Conservation (phyloP, 2,329 filamentous ascomycete genomes). For the Beauveria brongniartii region DNA sequence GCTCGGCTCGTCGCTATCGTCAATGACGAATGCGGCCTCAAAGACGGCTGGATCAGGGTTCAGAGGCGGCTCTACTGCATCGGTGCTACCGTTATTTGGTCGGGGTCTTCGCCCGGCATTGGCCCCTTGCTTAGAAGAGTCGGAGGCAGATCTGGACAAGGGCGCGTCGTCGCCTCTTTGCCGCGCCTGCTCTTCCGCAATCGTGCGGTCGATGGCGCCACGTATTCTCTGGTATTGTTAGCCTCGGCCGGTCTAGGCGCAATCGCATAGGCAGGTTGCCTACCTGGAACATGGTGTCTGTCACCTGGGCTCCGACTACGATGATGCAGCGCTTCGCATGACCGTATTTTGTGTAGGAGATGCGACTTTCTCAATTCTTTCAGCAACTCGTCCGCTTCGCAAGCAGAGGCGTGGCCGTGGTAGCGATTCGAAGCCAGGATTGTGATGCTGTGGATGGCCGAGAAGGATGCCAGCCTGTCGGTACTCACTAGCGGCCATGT, state of each 20-base stretch:
- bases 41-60: slow-evolving; percentile 82
- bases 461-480: neutral
- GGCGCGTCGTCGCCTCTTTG: slow-evolving; percentile 48
- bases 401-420: neutral
- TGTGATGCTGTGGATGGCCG: neutral
- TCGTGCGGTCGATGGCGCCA: slow-evolving; percentile 76
- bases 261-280: neutral
- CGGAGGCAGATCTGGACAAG: slow-evolving; percentile 30
- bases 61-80: slow-evolving; percentile 29
- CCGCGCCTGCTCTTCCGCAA: slow-evolving; percentile 85
- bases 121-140: slow-evolving; percentile 32
- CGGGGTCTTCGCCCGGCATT: slow-evolving; percentile 23
- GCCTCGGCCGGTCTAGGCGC: neutral
- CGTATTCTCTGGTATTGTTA: slow-evolving; percentile 58
- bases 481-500: neutral
- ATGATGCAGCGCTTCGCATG: neutral
- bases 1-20: slow-evolving; percentile 66
- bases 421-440: neutral
- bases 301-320: neutral
- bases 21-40: slow-evolving; percentile 77
- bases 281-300: slow-evolving; percentile 8
- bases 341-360: neutral
- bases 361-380: neutral
- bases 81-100: slow-evolving; percentile 31
- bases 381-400: neutral